Evolutionary conservation across 495 filamentous ascomycete species (phyloP).

Genomic region (Neurospora sublineolata): DNA sequence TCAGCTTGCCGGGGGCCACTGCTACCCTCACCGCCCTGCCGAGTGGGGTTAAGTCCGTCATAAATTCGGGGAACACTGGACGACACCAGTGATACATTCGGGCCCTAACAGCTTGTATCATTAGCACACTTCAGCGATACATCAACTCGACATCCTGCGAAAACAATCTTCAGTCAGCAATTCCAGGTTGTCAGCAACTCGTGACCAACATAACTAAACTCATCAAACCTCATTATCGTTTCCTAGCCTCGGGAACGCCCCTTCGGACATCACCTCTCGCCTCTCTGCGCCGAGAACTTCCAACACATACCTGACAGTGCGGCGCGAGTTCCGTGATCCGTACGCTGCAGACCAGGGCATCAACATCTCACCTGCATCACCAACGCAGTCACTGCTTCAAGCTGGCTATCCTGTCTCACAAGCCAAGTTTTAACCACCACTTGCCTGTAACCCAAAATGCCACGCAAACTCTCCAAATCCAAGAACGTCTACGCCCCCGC

Average conservation of each 20-base stretch:
- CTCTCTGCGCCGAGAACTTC: neutral
- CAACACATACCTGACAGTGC: neutral
- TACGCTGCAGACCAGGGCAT: neutral
- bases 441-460: too few species aligned
- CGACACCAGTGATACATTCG: neutral
- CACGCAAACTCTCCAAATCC: slow-evolving; percentile 4
- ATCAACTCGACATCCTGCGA: neutral
- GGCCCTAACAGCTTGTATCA: neutral
- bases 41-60: neutral
- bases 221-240: neutral
- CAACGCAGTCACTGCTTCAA: neutral
- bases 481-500: neutral
- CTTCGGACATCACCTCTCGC: neutral
- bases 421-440: neutral
- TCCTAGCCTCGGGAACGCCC: neutral
- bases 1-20: neutral
- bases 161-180: neutral
- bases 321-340: neutral
- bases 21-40: neutral
- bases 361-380: neutral
- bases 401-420: neutral
- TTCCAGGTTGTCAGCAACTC: neutral
- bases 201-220: neutral
- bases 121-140: neutral
- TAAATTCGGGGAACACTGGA: neutral